These are phyloP conservation scores for Davidsoniella australis DNA, from an alignment of 2,329 filamentous ascomycete species.

Conservation along the genomic window DNA sequence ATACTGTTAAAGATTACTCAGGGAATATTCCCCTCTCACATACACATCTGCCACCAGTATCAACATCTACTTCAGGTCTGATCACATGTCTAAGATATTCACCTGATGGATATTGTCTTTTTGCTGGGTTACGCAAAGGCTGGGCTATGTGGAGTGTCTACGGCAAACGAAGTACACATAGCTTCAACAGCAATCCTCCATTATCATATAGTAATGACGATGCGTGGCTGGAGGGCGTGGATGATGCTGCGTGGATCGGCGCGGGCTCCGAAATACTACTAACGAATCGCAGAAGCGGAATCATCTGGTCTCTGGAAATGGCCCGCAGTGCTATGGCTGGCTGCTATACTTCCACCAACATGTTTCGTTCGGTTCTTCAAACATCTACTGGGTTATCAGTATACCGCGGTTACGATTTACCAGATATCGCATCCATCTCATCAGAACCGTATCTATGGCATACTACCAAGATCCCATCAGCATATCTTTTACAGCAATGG, in stretches of 20 bases:
- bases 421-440: constrained; percentile 79
- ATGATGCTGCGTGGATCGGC: constrained; percentile 69
- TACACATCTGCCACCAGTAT: constrained; percentile 52
- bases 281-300: constrained; percentile 51
- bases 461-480: constrained; percentile 66
- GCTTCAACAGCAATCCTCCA: constrained; percentile 53
- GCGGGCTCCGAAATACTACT: constrained; percentile 76
- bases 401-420: constrained; percentile 82
- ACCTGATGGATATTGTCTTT: constrained; percentile 88
- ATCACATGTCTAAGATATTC: constrained; percentile 71
- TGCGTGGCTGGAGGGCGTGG: constrained; percentile 66
- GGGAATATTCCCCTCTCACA: constrained; percentile 86
- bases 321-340: constrained; percentile 84
- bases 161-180: constrained; percentile 73
- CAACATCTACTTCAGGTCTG: constrained; percentile 47
- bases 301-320: constrained; percentile 78
- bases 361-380: constrained; percentile 76
- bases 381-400: constrained; percentile 79
- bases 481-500: constrained; percentile 84
- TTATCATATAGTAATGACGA: constrained; percentile 55
- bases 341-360: constrained; percentile 80
- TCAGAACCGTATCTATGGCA: constrained; percentile 93
- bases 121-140: constrained; percentile 79
- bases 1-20: constrained; percentile 80
- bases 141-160: constrained; percentile 98